These are phyloP conservation scores for Striga hermonthica DNA, from an alignment of 305 asterid genomes.

Conservation along the genomic window DNA sequence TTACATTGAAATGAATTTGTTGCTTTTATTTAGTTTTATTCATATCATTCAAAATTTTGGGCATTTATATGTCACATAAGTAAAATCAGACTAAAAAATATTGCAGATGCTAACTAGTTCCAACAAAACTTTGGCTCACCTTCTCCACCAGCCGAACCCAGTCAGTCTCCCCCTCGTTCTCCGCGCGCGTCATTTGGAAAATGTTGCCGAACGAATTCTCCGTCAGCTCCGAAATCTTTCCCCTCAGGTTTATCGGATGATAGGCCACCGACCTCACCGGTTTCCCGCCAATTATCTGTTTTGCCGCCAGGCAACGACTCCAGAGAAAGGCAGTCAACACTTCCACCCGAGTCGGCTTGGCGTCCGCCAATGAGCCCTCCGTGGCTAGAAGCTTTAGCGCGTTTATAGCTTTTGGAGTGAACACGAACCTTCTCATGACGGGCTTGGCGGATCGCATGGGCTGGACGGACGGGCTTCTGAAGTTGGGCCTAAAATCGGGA, in stretches of 20 bases:
- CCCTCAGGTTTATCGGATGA: constrained; percentile 7
- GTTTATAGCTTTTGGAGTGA: constrained; percentile 11
- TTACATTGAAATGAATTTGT: too few relatives aligned
- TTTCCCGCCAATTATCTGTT: background rate
- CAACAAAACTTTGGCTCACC: background rate
- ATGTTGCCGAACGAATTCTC: constrained; percentile 35
- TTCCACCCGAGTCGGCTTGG: constrained; percentile 2
- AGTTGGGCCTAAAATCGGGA: constrained; percentile 14
- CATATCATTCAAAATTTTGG: too few relatives aligned
- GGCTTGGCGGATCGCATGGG: background rate
- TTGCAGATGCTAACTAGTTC: too few relatives aligned
- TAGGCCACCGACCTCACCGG: background rate
- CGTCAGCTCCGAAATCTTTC: background rate
- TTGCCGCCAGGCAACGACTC: background rate
- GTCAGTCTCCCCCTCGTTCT: constrained; percentile 20
- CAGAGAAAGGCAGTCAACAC: constrained; percentile 10
- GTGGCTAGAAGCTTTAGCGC: background rate
- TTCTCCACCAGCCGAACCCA: constrained; percentile 34
- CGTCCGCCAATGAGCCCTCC: background rate
- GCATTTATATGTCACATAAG: too few relatives aligned
- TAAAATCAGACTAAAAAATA: too few relatives aligned
- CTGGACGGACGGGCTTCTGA: background rate
- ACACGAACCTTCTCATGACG: constrained; percentile 30
- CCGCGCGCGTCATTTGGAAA: constrained; percentile 29
- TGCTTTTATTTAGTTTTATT: too few relatives aligned